Evolutionary conservation across 768 basidiomycete genomes (phyloP), one percentile per base, ranked within the genome.

Genomic region (Hortiboletus campestris): DNA sequence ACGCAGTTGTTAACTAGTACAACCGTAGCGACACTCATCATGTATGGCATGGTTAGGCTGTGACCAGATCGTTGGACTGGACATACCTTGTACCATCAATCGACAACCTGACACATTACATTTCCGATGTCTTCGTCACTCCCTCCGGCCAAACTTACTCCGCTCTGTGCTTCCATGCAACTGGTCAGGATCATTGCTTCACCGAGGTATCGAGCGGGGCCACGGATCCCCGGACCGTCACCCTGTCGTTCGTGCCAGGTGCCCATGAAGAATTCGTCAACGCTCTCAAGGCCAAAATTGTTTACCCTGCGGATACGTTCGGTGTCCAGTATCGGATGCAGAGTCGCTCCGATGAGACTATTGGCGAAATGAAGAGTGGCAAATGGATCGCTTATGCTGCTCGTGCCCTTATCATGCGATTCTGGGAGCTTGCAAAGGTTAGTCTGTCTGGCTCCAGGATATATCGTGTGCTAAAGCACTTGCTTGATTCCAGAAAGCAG

Each of bases 321-420:
- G 77, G 76, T 12, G 71, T 84, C 38, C 75, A 77, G 46, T 84
- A 83, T 65, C 76, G 79, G 46, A 72, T 81, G 28, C 83, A 85
- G 55, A 72, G 67, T 58, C 72, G 54, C 28, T 75, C 75, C 59
- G 76, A 70, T 53, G 80, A 64, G 63, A 74, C 82, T 11, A 84
- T 91, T 47, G 82, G 80, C 17, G 84, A 88, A 57, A 89, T 92
- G 83, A 84, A 82, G 69, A 88, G 85, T 53, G 83, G 88, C 39
- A 88, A 84, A 56, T 98, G 94, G 94, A 80, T 96, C 43, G 86
- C 91, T 0, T 96, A 97, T 62, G 95, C 96, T 2, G 81, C 81
- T 9, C 77, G 85, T 29, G 84, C 88, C 0, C 75, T 93, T 29
- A 80, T 91, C 29, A 67, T 88, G 49, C 83, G 94, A 13, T 94